phyloP scores from a whole-genome alignment of 148 eudicot species.

The Chenopodium album region DNA sequence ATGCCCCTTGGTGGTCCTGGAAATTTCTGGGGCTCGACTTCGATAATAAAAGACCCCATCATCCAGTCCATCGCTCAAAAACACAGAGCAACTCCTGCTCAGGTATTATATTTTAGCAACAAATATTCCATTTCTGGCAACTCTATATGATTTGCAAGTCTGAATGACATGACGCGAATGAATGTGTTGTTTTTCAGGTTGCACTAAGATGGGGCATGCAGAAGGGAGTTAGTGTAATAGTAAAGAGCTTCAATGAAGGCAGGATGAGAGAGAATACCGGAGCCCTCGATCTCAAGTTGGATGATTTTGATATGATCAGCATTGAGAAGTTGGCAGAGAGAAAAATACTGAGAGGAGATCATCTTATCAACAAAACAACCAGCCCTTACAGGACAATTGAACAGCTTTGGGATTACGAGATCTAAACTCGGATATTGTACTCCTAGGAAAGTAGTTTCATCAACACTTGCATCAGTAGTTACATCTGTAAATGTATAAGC shows the following conservation, averaged over 20 bases:
- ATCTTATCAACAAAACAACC: slow-evolving; percentile 40
- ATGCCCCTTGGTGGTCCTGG: slow-evolving; percentile 72
- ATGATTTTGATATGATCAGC: slow-evolving; percentile 38
- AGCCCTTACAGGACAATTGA: slow-evolving; percentile 56
- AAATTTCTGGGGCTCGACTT: slow-evolving; percentile 59
- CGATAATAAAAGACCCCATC: slow-evolving; percentile 46
- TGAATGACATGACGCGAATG: neutral
- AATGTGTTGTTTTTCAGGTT: slow-evolving; percentile 36
- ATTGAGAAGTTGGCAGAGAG: slow-evolving; percentile 45
- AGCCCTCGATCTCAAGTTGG: slow-evolving; percentile 45
- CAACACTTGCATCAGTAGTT: neutral
- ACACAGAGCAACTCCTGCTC: slow-evolving; percentile 62
- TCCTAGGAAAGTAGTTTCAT: slow-evolving; percentile 13
- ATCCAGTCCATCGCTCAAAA: slow-evolving; percentile 54
- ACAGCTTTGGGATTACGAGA: slow-evolving; percentile 60
- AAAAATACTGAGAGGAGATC: slow-evolving; percentile 59
- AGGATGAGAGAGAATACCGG: slow-evolving; percentile 53
- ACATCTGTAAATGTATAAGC: slow-evolving; percentile 7
- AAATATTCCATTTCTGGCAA: neutral
- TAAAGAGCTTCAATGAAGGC: slow-evolving; percentile 49
- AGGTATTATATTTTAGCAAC: slow-evolving; percentile 25
- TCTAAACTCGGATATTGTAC: slow-evolving; percentile 18
- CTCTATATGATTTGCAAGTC: neutral
- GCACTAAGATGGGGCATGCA: slow-evolving; percentile 62
- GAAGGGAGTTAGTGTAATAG: slow-evolving; percentile 50